Conservation (phyloP, 1,284 basidiomycete genomes). For the Rhodotorula sp. region DNA sequence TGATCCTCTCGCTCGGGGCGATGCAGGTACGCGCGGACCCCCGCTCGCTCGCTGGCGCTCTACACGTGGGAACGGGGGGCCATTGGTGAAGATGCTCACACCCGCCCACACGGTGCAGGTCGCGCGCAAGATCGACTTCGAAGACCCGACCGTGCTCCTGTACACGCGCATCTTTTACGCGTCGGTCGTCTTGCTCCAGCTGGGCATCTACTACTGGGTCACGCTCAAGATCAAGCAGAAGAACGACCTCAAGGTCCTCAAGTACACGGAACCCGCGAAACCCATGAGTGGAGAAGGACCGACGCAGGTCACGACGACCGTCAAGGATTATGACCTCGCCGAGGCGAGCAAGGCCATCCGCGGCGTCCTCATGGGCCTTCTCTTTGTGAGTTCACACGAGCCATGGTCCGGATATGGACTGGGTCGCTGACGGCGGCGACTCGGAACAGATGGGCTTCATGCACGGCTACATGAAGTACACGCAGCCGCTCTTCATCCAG, state of each 20-base stretch:
- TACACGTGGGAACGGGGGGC: neutral
- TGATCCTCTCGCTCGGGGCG: constrained; percentile 80
- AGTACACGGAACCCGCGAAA: constrained; percentile 64
- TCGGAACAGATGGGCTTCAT: constrained; percentile 58
- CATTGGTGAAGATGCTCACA: too few relatives aligned
- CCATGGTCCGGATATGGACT: too few relatives aligned
- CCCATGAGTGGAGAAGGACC: constrained; percentile 56
- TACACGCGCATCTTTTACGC: constrained; percentile 85
- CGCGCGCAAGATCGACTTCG: constrained; percentile 86
- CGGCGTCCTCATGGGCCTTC: constrained; percentile 50
- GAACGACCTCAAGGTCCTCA: constrained; percentile 92
- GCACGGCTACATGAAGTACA: constrained; percentile 82
- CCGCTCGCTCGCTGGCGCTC: constrained; percentile 47
- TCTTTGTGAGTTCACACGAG: constrained; percentile 43
- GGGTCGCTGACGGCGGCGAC: neutral
- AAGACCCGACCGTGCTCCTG: constrained; percentile 76
- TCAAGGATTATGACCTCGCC: constrained; percentile 85
- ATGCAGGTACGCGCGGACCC: constrained; percentile 64
- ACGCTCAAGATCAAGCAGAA: constrained; percentile 80
- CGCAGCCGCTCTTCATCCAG: constrained; percentile 88
- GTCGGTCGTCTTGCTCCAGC: constrained; percentile 65
- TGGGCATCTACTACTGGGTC: constrained; percentile 72
- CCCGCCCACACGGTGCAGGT: constrained; percentile 51
- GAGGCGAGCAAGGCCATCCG: constrained; percentile 83
- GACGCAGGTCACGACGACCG: constrained; percentile 82